Base-by-base conservation (phyloP, 2,329 filamentous ascomycete species). In the Cladophialophora carrionii region DNA sequence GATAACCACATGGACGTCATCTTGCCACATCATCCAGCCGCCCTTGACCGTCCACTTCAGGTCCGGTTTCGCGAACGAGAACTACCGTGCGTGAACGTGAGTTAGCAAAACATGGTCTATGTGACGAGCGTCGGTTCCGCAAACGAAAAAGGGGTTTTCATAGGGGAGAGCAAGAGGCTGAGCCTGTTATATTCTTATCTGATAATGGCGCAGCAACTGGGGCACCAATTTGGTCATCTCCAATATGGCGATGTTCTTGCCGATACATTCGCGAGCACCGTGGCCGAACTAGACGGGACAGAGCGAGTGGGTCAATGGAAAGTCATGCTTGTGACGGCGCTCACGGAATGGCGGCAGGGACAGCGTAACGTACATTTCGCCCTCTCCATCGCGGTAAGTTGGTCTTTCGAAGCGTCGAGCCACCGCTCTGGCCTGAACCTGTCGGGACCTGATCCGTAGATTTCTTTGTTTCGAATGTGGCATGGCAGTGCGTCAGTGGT, bases 351-450 rank as follows among this genome's bases (percentile, higher is more conserved):
- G 29, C 5, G 20, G 31, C 17, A 20, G 34, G 22, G 37, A 22
- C 37, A 17, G 29, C 46, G 54, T 34, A 67, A 64, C 20, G 55
- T 46, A n/a, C 67, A 43, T 41, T 57, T 65, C 22, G 65, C 63
- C 17, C 64, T 78, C 69, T 82, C 82, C 82, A 84, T 84, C 64
- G 80, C 79, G 65, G 75, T 76, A 14, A 82, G 72, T 68, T 80
- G 77, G 6, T 77, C 76, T 0, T 54, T 29, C 4, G 62, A 54
- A 6, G 54, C 89, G 91, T 84, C 80, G 3, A 84, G 72, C 83
- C 90, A 93, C 55, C 90, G 76, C 76, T 92, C 90, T 0, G 90
- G 90, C 10, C 87, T 77, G 74, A 84, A 94, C 0, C 73, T 75
- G 48, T 91, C 86, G 0, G 85, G 85, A 67, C 92, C 88, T 6